Evolutionary conservation across 2,329 filamentous ascomycete species (phyloP), one percentile per base, ranked within the genome.

Genomic region (Diplodia sapinea): DNA sequence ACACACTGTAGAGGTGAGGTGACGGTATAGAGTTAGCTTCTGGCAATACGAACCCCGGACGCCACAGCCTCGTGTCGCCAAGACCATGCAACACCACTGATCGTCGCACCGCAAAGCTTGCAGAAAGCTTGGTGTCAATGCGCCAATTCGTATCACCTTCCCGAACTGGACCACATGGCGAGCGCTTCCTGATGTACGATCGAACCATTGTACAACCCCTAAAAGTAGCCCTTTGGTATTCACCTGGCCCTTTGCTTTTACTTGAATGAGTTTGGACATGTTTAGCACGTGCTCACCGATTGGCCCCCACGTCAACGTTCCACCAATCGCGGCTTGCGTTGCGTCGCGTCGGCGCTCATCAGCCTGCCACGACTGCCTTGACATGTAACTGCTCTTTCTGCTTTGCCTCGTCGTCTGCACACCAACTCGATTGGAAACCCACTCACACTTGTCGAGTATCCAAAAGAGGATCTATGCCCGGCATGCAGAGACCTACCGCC

Each of bases 111-210:
- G 17, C 47, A 33, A 63, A 51, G 59, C 59, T 63, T 63, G 59
- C 59, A 40, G 59, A 51, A 63, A 63, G 59, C 59, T 63, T 63
- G 59, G 47, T 63, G 47, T 20, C 20, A 38, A 51, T 26, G 17
- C 17, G 33, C 47, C 9, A 29, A 3, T 31, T 33, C 4, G 50
- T 38, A 26, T 11, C 7, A 51, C 43, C 47, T 51, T 38, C n/a
- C 43, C 9, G 29, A 31, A 63, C 9, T 11, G 8, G 17, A 12
- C 11, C 36, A 11, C 11, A 4, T 38, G 11, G 36, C 9, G 36
- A 38, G 11, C 36, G 36, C 9, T 11, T 38, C 36, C 36, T 38
- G 11, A 38, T 38, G 36, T 12, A 38, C 6, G 8, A 9, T 2
- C 8, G 31, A 6, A 33, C 31, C 31, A 9, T 33, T 33, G 31